Base-by-base conservation (phyloP, 805 yeast genomes). In the Yarrowia divulgata region DNA sequence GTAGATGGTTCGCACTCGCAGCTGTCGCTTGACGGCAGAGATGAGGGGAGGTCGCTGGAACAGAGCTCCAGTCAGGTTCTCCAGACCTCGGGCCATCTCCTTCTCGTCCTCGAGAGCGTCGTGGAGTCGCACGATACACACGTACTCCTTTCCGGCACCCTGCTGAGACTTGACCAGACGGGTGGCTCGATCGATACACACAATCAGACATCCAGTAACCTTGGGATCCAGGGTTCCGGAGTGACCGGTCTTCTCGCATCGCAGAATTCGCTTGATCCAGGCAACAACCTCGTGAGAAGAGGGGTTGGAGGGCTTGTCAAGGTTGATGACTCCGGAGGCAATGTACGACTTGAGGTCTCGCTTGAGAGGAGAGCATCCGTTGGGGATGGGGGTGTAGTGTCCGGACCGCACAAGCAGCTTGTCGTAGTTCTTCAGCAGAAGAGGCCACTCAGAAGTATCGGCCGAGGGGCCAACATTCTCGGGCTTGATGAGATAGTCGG, bases 141-240 rank as follows among this genome's bases (percentile, higher is more conserved):
- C 99, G 83, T 95, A 95, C 88, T 95, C 99, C 81, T 95, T 95
- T 86, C 99, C 99, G 58, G 99, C 99, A 83, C 98, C 98, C 82
- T 95, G 99, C 84, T 95, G 99, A 69, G 97, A 91, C 82, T 95
- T 95, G 74, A 95, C 99, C 78, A 95, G 85, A 82, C 99, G 89
- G 69, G 99, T 95, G 70, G 99, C 99, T 80, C 97, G 88, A 82
- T 95, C 99, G 74, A 95, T 86, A 87, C 99, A 95, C 71, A 95
- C 99, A 80, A 95, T 95, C 79, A 95, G 85, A 85, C 99, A 95
- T 74, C 99, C 99, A 63, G 99, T 95, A 77, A 95, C 99, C 81
- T 91, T 91, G 73, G 99, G 99, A 84, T 95, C 99, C 80, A 95
- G 86, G 73, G 99, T 95, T 83, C 99, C 99, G 68, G 97, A 91